A percentile compares a stretch with the other conserved stretches of the same genome.
These are phyloP conservation scores for Pseudohyphozyma bogoriensis DNA, from an alignment of 768 basidiomycete species.

Conservation along the genomic window DNA sequence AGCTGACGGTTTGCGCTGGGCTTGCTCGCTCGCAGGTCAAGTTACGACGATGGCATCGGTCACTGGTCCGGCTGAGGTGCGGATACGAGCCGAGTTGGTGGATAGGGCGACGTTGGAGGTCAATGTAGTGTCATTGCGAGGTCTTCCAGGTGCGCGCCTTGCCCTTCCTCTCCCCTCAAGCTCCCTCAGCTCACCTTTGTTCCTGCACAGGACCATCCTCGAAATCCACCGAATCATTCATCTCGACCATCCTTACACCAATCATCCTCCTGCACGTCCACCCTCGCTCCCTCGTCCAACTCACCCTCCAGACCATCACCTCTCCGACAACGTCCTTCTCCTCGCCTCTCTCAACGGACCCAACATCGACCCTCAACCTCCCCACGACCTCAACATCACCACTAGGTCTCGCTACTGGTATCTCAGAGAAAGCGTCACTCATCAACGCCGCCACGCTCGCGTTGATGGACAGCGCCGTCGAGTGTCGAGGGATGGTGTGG, in stretches of 20 bases:
- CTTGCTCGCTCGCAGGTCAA: slow-evolving; percentile 29
- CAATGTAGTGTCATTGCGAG: slow-evolving; percentile 38
- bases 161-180: neutral
- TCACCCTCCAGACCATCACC: slow-evolving; percentile 40
- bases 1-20: neutral
- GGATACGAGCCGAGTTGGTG: slow-evolving; percentile 39
- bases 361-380: slow-evolving; percentile 11
- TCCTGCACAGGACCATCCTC: slow-evolving; percentile 35
- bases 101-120: slow-evolving; percentile 41
- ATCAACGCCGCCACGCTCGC: slow-evolving; percentile 39
- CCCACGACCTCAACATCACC: too few relatives aligned
- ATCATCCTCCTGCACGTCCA: slow-evolving; percentile 37
- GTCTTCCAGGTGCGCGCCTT: slow-evolving; percentile 36
- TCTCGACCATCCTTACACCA: slow-evolving; percentile 35
- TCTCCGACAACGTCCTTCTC: slow-evolving; percentile 24
- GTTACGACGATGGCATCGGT: slow-evolving; percentile 37
- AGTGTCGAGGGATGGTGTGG: slow-evolving; percentile 33
- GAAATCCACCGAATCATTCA: slow-evolving; percentile 34
- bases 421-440: slow-evolving; percentile 31
- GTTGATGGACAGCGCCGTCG: slow-evolving; percentile 36
- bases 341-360: slow-evolving; percentile 18
- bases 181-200: neutral
- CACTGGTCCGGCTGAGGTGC: slow-evolving; percentile 41
- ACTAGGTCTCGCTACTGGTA: neutral
- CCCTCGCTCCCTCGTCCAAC: slow-evolving; percentile 41